phyloP scores from a whole-genome alignment of 1,284 basidiomycete genomes.

The Phylloboletellus chloephorus region DNA sequence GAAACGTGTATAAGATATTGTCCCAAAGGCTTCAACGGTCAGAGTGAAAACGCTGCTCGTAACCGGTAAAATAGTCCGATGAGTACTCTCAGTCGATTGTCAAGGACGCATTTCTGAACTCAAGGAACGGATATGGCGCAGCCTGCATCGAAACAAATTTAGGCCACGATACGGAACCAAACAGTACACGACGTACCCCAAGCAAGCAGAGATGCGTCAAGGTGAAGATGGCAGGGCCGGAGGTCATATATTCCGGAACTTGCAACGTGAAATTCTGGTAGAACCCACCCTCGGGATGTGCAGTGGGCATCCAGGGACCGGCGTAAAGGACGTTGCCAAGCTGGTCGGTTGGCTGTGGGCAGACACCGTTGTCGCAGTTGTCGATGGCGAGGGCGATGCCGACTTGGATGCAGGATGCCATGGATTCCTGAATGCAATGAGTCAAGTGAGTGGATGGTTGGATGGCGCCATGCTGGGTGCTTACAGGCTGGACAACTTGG shows the following conservation, averaged over 20 bases:
- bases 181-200: constrained; percentile 20
- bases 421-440: constrained; percentile 14
- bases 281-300: constrained; percentile 17
- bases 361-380: constrained; percentile 17
- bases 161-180: not conserved
- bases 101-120: constrained; percentile 22
- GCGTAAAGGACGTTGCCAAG: constrained; percentile 30
- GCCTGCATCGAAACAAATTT: constrained; percentile 14
- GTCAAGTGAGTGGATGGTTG: not conserved
- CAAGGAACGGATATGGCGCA: constrained; percentile 23
- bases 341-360: constrained; percentile 19
- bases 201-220: constrained; percentile 30
- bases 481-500: constrained; percentile 23
- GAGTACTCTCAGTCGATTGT: constrained; percentile 11
- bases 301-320: constrained; percentile 26
- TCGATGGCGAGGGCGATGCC: constrained; percentile 29
- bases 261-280: constrained; percentile 31
- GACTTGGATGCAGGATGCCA: constrained; percentile 24
- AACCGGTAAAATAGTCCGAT: not conserved
- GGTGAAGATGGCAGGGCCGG: constrained; percentile 28
- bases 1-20: not conserved
- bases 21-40: too few relatives aligned
- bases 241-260: constrained; percentile 5
- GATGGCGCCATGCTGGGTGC: not conserved
- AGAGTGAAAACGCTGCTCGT: not conserved